phyloP scores from a whole-genome alignment of 1,284 basidiomycete genomes.

The Ganoderma lucidum region DNA sequence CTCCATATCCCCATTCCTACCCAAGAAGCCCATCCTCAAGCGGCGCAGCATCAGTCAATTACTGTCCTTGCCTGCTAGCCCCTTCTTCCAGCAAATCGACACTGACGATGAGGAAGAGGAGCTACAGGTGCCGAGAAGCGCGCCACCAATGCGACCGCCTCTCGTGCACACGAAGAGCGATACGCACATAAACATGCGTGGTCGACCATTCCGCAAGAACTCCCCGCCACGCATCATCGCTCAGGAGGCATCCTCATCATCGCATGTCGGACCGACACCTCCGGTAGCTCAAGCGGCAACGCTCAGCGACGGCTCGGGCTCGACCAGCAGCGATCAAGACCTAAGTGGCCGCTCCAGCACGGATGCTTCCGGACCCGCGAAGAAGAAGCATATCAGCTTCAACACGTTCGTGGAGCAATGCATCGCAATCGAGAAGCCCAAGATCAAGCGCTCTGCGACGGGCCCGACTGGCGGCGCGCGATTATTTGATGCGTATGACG shows the following conservation, averaged over 20 bases:
- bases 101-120: conserved; percentile 45
- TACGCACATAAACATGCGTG: conserved; percentile 73
- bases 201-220: conserved; percentile 64
- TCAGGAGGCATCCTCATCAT: conserved; percentile 20
- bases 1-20: conserved; percentile 38
- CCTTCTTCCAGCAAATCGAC: conserved; percentile 59
- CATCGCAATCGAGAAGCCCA: conserved; percentile 89
- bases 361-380: conserved; percentile 42
- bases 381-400: conserved; percentile 92
- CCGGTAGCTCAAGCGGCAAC: conserved; percentile 21
- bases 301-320: conserved; percentile 41
- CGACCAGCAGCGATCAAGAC: conserved; percentile 45
- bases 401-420: conserved; percentile 99
- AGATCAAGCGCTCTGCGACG: conserved; percentile 39
- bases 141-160: conserved; percentile 46
- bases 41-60: conserved; percentile 94
- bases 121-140: background rate
- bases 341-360: conserved; percentile 46
- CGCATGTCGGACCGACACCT: conserved; percentile 7
- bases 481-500: conserved; percentile 55
- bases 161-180: conserved; percentile 87
- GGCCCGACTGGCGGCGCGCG: conserved; percentile 29
- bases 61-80: conserved; percentile 69
- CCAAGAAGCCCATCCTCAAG: conserved; percentile 93
- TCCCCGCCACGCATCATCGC: conserved; percentile 69